A percentile compares a stretch with the other conserved stretches of the same genome.
phyloP scores from a whole-genome alignment of 2,329 filamentous ascomycete species.

The Penicillium sp. region DNA sequence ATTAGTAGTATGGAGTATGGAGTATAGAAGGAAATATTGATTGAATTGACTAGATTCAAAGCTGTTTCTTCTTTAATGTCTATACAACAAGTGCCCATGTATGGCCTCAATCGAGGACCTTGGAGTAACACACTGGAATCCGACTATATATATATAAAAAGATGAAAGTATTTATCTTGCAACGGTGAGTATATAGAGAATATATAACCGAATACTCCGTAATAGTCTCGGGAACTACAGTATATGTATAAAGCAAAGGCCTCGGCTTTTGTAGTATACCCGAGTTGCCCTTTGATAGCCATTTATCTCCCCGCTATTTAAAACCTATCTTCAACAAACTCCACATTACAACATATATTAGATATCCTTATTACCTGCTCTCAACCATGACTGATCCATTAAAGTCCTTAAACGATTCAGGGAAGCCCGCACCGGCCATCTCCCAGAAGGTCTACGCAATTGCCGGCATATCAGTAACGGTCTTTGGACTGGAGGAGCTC shows the following conservation, averaged over 20 bases:
- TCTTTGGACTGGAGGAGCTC: constrained; percentile 74
- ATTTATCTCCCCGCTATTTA: constrained; percentile 5
- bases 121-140: neutral
- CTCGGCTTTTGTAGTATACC: constrained; percentile 13
- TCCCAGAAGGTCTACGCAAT: constrained; percentile 63
- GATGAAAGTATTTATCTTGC: too few relatives aligned
- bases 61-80: neutral
- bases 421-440: constrained; percentile 35
- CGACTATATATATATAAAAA: neutral
- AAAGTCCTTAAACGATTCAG: constrained; percentile 28
- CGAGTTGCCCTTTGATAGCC: constrained; percentile 8
- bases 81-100: neutral
- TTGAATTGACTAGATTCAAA: neutral
- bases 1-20: neutral
- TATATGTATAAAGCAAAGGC: neutral
- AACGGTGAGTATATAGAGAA: neutral
- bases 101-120: neutral
- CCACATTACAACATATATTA: neutral
- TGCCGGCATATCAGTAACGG: constrained; percentile 65
- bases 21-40: neutral
- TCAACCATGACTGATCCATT: constrained; percentile 29
- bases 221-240: neutral
- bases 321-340: neutral
- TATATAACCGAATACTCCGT: neutral
- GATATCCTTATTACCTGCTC: neutral